Base-by-base conservation (phyloP, 202 grass and related monocot genomes). In the Sporobolus alterniflorus region DNA sequence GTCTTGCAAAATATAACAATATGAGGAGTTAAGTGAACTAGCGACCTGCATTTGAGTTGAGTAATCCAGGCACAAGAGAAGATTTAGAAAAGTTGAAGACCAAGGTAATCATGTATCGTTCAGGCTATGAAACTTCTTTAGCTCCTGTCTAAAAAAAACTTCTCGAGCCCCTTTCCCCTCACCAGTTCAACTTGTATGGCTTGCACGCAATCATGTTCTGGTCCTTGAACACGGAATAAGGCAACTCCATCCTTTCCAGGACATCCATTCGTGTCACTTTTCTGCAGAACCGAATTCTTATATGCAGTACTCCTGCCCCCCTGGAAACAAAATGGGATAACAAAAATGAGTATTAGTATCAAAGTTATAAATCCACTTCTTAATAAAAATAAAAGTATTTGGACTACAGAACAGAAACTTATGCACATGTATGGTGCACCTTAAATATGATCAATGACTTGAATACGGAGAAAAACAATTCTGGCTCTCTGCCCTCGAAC, bases 1-100 rank as follows among this genome's bases (percentile, higher is more conserved):
- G 25, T 83, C 90, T 87, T 94, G 92, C 83, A 97, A 87, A 82
- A 97, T 97, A 75, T 97, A 97, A 72, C 88, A 92, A 25, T 89
- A 81, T 2, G 90, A 94, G 29, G 92, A 97, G 82, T 94, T 97
- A 40, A 97, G 86, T 54, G 92, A 94, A 88, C 80, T 81, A 7
- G 88, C 74, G 24, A 56, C 88, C 95, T 97, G 92, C 85, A 83
- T 26, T 83, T 62, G 48, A 69, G 50, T 83, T 77, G 49, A 71
- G 41, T 60, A 83, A 76, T 83, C 60, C 51, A 62, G 48, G 30
- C 21, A 8, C 9, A 65, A 25, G n/a, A 62, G 55, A 59, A 62
- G 6, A 31, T 61, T 80, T 70, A 70, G 34, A 76, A 75, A 48
- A 81, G 1, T 20, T 74, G 25, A 29, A 11, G 4, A 66, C 11